phyloP scores from a whole-genome alignment of 1,284 basidiomycete species.

The Microstroma glucosiphilum region DNA sequence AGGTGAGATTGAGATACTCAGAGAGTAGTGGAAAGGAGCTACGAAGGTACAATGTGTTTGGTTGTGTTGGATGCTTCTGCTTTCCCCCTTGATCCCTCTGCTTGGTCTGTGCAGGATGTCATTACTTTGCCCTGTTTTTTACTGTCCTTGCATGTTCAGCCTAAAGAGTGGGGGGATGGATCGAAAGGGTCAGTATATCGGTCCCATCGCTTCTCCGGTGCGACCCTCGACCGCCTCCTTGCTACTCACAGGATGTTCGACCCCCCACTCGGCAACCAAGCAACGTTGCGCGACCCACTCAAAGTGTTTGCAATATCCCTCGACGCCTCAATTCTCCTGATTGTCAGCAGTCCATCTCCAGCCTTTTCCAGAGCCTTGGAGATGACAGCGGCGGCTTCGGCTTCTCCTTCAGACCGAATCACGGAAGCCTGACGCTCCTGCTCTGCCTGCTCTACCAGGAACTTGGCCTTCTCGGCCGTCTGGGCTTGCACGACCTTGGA shows the following conservation, averaged over 20 bases:
- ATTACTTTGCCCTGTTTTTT: background rate
- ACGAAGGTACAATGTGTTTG: no score
- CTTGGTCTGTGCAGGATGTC: no score
- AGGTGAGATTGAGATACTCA: no score
- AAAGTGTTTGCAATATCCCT: conserved; percentile 75
- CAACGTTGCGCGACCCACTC: conserved; percentile 52
- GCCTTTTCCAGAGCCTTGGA: conserved; percentile 86
- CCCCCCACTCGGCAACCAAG: conserved; percentile 52
- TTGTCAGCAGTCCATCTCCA: conserved; percentile 88
- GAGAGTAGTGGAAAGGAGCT: no score
- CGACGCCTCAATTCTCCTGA: conserved; percentile 94
- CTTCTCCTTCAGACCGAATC: conserved; percentile 96
- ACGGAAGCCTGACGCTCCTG: conserved; percentile 98
- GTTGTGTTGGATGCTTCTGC: no score
- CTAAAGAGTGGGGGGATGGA: background rate
- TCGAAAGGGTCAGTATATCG: background rate
- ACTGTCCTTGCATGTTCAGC: background rate
- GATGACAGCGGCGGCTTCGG: conserved; percentile 78
- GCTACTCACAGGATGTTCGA: conserved; percentile 46
- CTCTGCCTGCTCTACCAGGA: conserved; percentile 91
- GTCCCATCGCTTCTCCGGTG: background rate
- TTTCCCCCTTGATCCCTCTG: no score
- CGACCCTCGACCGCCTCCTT: background rate
- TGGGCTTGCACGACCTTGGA: conserved; percentile 96
- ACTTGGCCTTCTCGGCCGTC: conserved; percentile 89